Conservation (phyloP, 2,329 filamentous ascomycete species). For the Ascochyta koolunga region DNA sequence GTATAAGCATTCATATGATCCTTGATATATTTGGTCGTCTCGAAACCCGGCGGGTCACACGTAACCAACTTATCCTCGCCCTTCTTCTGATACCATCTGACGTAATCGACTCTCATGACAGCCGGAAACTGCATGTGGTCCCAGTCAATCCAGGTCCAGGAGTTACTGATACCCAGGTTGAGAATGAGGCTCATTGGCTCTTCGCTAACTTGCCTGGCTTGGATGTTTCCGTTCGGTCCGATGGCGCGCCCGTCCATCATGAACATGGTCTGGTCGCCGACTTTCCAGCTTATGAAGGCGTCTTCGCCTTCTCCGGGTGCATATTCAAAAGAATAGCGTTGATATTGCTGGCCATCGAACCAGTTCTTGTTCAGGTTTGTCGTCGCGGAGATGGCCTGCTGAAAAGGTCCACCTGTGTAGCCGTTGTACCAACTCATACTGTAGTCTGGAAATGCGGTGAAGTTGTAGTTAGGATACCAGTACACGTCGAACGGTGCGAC, state of each 20-base stretch:
- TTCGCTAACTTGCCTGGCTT: slow-evolving; percentile 55
- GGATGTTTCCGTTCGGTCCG: slow-evolving; percentile 61
- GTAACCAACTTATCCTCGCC: slow-evolving; percentile 56
- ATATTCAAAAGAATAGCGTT: slow-evolving; percentile 64
- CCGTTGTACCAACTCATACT: slow-evolving; percentile 57
- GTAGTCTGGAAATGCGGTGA: slow-evolving; percentile 58
- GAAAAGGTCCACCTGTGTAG: slow-evolving; percentile 61
- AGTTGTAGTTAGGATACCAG: slow-evolving; percentile 60
- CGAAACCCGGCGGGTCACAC: slow-evolving; percentile 61
- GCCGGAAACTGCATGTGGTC: slow-evolving; percentile 56
- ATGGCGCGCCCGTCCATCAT: slow-evolving; percentile 59
- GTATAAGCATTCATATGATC: slow-evolving; percentile 56
- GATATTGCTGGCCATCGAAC: slow-evolving; percentile 61
- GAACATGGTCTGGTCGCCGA: slow-evolving; percentile 59
- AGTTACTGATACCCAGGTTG: slow-evolving; percentile 59
- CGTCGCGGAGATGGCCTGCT: slow-evolving; percentile 63
- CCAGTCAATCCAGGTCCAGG: slow-evolving; percentile 58
- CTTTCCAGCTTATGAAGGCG: slow-evolving; percentile 58
- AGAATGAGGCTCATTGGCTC: slow-evolving; percentile 62
- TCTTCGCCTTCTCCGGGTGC: slow-evolving; percentile 55
- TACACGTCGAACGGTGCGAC: slow-evolving; percentile 58
- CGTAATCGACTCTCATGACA: slow-evolving; percentile 61
- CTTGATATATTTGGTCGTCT: slow-evolving; percentile 59
- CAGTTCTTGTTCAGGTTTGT: slow-evolving; percentile 61
- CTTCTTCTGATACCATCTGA: slow-evolving; percentile 60